Conservation (phyloP, 352 stramenopile species). For the Aphanomyces invadans region DNA sequence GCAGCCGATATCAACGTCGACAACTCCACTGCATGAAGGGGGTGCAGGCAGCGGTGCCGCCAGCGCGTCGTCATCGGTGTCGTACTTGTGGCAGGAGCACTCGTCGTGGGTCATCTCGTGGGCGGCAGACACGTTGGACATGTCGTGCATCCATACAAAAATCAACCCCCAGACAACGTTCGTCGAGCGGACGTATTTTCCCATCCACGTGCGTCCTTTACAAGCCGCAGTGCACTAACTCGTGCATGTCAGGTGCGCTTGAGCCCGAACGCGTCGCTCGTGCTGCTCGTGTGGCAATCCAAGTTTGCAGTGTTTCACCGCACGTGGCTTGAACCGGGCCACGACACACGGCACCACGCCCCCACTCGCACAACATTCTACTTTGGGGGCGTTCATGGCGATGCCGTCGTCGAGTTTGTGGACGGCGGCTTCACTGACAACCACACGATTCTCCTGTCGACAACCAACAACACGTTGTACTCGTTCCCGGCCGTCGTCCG, state of each 20-base stretch:
- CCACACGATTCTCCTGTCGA: conserved; percentile 59
- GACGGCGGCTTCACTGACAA: conserved; percentile 61
- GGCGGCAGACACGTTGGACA: conserved; percentile 71
- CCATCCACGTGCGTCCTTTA: conserved; percentile 79
- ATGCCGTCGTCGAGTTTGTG: conserved; percentile 40
- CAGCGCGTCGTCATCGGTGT: neutral
- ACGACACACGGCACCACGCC: conserved; percentile 28
- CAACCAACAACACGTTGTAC: conserved; percentile 53
- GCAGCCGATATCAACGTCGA: conserved; percentile 32
- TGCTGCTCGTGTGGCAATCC: conserved; percentile 70
- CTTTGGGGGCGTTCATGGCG: conserved; percentile 19
- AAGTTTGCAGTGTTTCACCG: conserved; percentile 70
- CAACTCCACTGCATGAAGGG: too few relatives aligned
- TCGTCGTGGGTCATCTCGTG: conserved; percentile 80
- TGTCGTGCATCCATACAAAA: conserved; percentile 77
- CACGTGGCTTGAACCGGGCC: conserved; percentile 57
- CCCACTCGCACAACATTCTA: too few relatives aligned
- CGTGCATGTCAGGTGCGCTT: conserved; percentile 30
- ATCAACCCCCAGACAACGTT: conserved; percentile 77
- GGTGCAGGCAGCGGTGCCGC: neutral
- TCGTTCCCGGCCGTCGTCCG: conserved; percentile 34
- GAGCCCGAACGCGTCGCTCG: conserved; percentile 32
- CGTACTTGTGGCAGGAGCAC: conserved; percentile 48
- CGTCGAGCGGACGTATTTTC: conserved; percentile 74
- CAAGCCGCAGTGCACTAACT: too few relatives aligned